Evolutionary conservation across 2,329 filamentous ascomycete genomes (phyloP).

Genomic region (Boeremia exigua): DNA sequence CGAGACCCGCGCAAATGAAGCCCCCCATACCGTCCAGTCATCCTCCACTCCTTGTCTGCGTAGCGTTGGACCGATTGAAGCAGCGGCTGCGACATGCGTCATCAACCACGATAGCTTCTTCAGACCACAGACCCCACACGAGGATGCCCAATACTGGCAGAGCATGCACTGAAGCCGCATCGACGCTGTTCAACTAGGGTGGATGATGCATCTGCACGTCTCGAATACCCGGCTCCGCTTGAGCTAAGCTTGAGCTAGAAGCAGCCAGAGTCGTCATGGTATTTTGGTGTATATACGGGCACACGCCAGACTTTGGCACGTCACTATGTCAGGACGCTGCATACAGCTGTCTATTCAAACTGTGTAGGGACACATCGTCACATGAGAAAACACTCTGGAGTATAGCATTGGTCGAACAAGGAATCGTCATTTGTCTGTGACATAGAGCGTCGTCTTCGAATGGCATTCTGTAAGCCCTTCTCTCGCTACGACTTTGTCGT

Average conservation of each 20-base stretch:
- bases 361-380: conserved; percentile 28
- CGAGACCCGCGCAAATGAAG: conserved; percentile 31
- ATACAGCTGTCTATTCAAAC: conserved; percentile 25
- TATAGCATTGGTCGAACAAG: conserved; percentile 1
- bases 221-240: background rate
- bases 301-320: no score
- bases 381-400: no score
- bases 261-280: no score
- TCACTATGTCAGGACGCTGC: no score
- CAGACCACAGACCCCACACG: background rate
- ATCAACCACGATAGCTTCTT: background rate
- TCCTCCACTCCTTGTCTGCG: background rate
- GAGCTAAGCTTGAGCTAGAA: background rate
- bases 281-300: no score
- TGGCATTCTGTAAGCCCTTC: no score
- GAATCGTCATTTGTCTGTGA: conserved; percentile 22
- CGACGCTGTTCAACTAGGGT: no score
- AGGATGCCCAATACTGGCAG: no score
- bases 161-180: no score
- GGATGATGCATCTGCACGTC: no score
- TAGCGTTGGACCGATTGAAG: background rate
- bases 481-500: no score
- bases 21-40: background rate
- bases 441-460: no score
- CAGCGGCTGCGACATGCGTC: background rate